Evolutionary conservation across 352 stramenopile genomes (phyloP).

Genomic region (Globisporangium orthogonon): DNA sequence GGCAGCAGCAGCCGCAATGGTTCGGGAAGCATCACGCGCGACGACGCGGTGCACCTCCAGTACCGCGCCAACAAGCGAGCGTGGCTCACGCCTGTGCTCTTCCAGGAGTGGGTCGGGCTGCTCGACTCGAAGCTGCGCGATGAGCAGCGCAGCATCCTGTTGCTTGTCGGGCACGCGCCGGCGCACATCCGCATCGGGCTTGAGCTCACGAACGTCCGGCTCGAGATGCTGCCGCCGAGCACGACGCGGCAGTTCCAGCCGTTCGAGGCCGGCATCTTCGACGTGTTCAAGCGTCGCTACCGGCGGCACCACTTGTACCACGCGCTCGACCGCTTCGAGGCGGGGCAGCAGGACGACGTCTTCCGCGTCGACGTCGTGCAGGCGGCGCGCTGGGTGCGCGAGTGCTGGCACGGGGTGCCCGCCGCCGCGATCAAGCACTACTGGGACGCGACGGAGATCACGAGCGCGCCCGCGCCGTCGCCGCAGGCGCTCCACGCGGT

Average conservation of each 20-base stretch:
- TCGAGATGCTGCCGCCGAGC: constrained; percentile 44
- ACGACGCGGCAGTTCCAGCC: constrained; percentile 32
- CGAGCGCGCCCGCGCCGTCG: constrained; percentile 13
- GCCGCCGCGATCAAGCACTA: constrained; percentile 33
- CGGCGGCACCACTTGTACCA: constrained; percentile 47
- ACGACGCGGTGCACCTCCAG: constrained; percentile 21
- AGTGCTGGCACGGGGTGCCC: constrained; percentile 33
- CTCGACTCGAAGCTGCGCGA: constrained; percentile 46
- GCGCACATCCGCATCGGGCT: constrained; percentile 43
- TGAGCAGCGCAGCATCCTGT: constrained; percentile 29
- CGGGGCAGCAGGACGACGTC: constrained; percentile 29
- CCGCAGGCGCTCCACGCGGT: constrained; percentile 5
- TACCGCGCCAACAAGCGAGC: constrained; percentile 46
- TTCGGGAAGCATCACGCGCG: background rate
- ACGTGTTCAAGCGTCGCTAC: constrained; percentile 47
- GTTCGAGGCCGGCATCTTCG: constrained; percentile 55
- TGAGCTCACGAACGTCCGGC: constrained; percentile 43
- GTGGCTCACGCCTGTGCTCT: constrained; percentile 57
- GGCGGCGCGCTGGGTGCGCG: constrained; percentile 44
- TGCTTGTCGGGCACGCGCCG: constrained; percentile 34
- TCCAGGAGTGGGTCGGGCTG: constrained; percentile 44
- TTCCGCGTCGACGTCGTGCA: constrained; percentile 42
- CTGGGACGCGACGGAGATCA: constrained; percentile 28
- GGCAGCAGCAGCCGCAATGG: background rate
- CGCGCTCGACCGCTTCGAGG: constrained; percentile 43